These are phyloP conservation scores for Yarrowia divulgata DNA, from an alignment of 805 yeast genomes.

Conservation along the genomic window DNA sequence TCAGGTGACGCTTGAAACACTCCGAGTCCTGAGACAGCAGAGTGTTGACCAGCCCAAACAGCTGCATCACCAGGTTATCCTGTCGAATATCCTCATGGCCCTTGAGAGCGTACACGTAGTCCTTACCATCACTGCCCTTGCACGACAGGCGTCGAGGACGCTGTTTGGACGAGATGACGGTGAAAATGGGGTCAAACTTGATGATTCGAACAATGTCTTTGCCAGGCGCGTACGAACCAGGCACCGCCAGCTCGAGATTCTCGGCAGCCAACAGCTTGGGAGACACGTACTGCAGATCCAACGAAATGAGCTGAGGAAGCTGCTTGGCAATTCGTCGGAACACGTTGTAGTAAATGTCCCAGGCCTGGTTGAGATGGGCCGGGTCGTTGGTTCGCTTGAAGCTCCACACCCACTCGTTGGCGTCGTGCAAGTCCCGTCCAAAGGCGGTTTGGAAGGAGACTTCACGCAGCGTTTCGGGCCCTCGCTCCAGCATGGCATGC, in stretches of 20 bases:
- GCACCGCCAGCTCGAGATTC: constrained; percentile 86
- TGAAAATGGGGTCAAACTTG: constrained; percentile 79
- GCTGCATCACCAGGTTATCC: constrained; percentile 96
- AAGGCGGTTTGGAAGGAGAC: constrained; percentile 90
- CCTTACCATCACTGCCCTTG: constrained; percentile 90
- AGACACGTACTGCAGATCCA: constrained; percentile 92
- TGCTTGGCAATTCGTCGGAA: constrained; percentile 91
- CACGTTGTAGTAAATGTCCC: constrained; percentile 95
- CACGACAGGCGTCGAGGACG: constrained; percentile 86
- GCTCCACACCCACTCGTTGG: constrained; percentile 90
- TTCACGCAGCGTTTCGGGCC: constrained; percentile 93
- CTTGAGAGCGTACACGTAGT: constrained; percentile 80
- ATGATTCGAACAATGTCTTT: constrained; percentile 75
- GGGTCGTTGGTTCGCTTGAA: constrained; percentile 85
- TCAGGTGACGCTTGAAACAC: constrained; percentile 93
- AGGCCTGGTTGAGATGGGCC: constrained; percentile 91
- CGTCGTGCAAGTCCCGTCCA: constrained; percentile 91
- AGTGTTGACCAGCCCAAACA: constrained; percentile 94
- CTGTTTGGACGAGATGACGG: constrained; percentile 93
- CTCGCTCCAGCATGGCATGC: constrained; percentile 78
- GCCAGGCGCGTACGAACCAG: constrained; percentile 91
- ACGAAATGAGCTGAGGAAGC: constrained; percentile 80
- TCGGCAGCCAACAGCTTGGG: constrained; percentile 82
- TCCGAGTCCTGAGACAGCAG: constrained; percentile 88
- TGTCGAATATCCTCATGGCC: constrained; percentile 99